Evolutionary conservation across 805 yeast species (phyloP), one percentile per base, ranked within the genome.

Genomic region (Cyberlindnera amylophila): DNA sequence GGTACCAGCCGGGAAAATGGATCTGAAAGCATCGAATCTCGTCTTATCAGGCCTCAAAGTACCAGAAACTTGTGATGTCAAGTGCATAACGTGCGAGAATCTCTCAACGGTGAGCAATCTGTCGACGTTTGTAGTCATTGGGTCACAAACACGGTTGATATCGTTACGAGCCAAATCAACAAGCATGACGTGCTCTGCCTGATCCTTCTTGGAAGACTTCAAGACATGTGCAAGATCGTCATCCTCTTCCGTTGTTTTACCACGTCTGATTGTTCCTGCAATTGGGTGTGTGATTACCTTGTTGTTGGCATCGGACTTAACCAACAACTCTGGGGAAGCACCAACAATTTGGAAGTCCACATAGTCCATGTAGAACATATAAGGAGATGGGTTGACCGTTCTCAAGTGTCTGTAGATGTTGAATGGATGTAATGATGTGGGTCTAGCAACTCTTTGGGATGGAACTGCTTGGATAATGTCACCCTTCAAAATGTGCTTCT

Each of bases 1-100:
- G 2, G 99, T 93, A 34, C 99, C 99, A 1, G 99, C 99, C 16
- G 99, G 99, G 80, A 93, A 93, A 42, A 93, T 87, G 3, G 97
- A 89, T 62, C 99, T 78, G 67, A 93, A 89, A 0, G 99, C 99
- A 68, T 93, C 99, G 59, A 93, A 93, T 51, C 98, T 74, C 11
- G 91, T 82, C 69, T 87, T 83, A 46, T 77, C 97, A 0, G 71
- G 65, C 59, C 99, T 75, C 56, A 93, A 70, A 2, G 82, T 86
- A 12, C 99, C 99, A 47, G 95, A 82, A 16, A 91, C 97, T 64
- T 91, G 95, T 3, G 96, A 85, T 3, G 91, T 96, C 53, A 93
- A 71, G 66, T 93, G 99, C 84, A 90, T 90, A 31, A 93, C 99
- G 63, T 93, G 99, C 14, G 95, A 85, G 59, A 93, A 93, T 59